phyloP scores from a whole-genome alignment of 345 rosid species.

The Rhizophora apiculata region DNA sequence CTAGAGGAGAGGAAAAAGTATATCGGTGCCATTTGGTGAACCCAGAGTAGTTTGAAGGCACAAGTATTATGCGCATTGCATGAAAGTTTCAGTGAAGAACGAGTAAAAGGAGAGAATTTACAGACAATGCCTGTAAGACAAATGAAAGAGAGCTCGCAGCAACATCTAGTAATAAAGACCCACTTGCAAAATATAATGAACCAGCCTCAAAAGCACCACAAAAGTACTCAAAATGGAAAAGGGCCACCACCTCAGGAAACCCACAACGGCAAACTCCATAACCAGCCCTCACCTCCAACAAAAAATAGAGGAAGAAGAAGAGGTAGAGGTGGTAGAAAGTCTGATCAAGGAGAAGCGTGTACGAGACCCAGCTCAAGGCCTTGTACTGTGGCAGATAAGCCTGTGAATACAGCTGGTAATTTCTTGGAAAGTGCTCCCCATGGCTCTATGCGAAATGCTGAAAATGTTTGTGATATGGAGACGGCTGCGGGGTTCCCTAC shows the following conservation, averaged over 20 bases:
- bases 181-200: constrained; percentile 55
- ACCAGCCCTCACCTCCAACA: constrained; percentile 61
- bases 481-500: constrained; percentile 46
- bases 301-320: constrained; percentile 75
- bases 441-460: constrained; percentile 31
- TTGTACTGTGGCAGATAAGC: constrained; percentile 63
- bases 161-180: constrained; percentile 60
- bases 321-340: constrained; percentile 90
- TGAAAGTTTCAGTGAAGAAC: constrained; percentile 14
- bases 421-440: constrained; percentile 27
- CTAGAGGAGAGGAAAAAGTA: constrained; percentile 16
- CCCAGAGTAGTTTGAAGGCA: constrained; percentile 13
- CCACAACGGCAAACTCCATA: constrained; percentile 36
- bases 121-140: constrained; percentile 73
- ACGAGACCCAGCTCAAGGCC: constrained; percentile 95
- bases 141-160: constrained; percentile 80
- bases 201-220: constrained; percentile 51
- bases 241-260: constrained; percentile 46
- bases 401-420: constrained; percentile 34
- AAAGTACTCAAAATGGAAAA: constrained; percentile 68
- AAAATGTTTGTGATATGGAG: constrained; percentile 33
- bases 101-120: not conserved
- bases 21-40: constrained; percentile 35
- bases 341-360: constrained; percentile 81
- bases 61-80: not conserved